These are phyloP conservation scores for Fusarium sp. DNA, from an alignment of 2,329 filamentous ascomycete genomes.

Conservation along the genomic window DNA sequence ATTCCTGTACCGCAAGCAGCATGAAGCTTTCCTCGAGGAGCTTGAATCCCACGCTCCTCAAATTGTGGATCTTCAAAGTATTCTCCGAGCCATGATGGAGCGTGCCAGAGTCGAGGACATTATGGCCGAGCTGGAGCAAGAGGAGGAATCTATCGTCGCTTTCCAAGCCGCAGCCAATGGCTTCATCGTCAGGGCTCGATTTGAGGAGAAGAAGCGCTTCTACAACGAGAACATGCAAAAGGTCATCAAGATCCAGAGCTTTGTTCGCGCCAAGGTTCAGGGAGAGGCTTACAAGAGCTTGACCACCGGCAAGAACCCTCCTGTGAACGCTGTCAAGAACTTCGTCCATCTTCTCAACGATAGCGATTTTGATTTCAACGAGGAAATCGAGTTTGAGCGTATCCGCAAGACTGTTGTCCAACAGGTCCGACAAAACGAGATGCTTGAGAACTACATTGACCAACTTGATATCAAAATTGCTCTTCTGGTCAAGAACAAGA, in stretches of 20 bases:
- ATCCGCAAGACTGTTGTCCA: conserved; percentile 96
- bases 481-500: conserved; percentile 98
- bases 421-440: conserved; percentile 96
- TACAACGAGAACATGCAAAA: conserved; percentile 99
- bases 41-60: conserved; percentile 76
- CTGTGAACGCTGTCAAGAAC: conserved; percentile 95
- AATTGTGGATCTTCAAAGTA: conserved; percentile 77
- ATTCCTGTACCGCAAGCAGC: conserved; percentile 70
- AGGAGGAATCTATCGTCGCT: conserved; percentile 81
- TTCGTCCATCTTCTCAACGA: conserved; percentile 98
- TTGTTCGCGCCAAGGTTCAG: conserved; percentile 93
- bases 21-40: conserved; percentile 73
- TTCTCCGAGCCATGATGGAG: conserved; percentile 82
- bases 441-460: conserved; percentile 97
- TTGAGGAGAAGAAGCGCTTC: conserved; percentile 86
- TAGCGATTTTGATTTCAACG: conserved; percentile 98
- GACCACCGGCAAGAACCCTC: conserved; percentile 95
- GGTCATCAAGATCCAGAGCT: conserved; percentile 98
- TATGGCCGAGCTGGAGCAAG: conserved; percentile 81
- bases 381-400: conserved; percentile 96
- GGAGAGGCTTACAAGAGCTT: conserved; percentile 98
- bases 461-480: conserved; percentile 99
- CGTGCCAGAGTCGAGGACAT: conserved; percentile 79
- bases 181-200: conserved; percentile 78
- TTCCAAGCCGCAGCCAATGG: conserved; percentile 82